Evolutionary conservation across 805 yeast genomes (phyloP), one percentile per base, ranked within the genome.

Genomic region (Lachancea kluyveri): DNA sequence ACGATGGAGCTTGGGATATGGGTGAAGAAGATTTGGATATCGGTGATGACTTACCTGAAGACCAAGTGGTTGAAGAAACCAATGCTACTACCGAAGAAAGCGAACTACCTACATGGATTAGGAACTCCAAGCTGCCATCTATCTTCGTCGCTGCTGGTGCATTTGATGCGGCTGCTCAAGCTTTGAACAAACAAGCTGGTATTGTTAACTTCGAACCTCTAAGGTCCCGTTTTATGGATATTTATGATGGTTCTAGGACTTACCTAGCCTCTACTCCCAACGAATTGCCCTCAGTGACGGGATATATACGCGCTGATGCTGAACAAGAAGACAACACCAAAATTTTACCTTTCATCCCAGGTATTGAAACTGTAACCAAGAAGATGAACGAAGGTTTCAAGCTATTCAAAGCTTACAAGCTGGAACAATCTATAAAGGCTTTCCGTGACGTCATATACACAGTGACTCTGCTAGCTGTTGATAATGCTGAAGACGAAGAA

Each of bases 141-240:
- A 86, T 85, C 17, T 84, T 86, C 48, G 87, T 81, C 50, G 96
- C 98, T 2, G 87, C 96, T 3, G 99, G 99, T 48, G 83, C 94
- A 4, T 90, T 90, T 55, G 96, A 87, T 45, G 82, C 90, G 33
- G 99, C 97, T 22, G 92, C 96, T 23, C 94, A 87, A 50, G 73
- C 94, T 53, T 71, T 92, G 49, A 77, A 80, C 65, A 81, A 90
- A 51, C 98, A 94, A 60, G 68, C 79, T 26, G 98, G 96, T 48
- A 74, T 85, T 31, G 79, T 74, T 17, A 70, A 84, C 46, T 90
- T 94, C 55, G 94, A 79, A 50, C 97, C 97, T 9, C 70, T 92
- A 47, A 77, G 90, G 62, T 54, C 68, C 17, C 72, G 95, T 40
- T 92, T 92, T 65, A 46, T 83, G 56, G 90, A 86, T 48, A 80